Percentiles rank a stretch among this genome's conserved stretches.
Evolutionary conservation across 2,329 filamentous ascomycete genomes (phyloP).

Genomic region (Cordyceps cicadae): DNA sequence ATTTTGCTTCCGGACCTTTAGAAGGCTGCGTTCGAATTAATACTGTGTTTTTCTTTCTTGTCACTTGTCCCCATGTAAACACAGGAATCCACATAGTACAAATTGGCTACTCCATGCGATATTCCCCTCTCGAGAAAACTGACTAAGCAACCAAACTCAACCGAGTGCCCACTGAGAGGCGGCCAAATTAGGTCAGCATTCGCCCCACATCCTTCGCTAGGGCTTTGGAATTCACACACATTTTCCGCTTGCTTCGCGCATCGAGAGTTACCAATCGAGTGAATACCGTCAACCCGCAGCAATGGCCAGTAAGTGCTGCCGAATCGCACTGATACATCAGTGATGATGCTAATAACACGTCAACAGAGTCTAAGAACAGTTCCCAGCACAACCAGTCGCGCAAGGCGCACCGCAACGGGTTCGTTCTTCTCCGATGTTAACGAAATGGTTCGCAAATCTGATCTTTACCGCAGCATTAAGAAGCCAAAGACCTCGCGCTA

Average conservation of each 20-base stretch:
- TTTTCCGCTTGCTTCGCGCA: slow-evolving; percentile 20
- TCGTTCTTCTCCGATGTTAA: slow-evolving; percentile 34
- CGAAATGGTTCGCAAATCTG: slow-evolving; percentile 13
- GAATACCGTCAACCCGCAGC: slow-evolving; percentile 24
- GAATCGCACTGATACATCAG: neutral
- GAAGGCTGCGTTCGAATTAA: neutral
- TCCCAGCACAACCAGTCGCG: slow-evolving; percentile 97
- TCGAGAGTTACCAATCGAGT: slow-evolving; percentile 11
- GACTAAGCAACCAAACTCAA: neutral
- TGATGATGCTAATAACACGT: neutral
- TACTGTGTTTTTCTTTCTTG: neutral
- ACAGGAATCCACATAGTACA: neutral
- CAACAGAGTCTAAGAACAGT: slow-evolving; percentile 97
- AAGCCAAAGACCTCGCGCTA: slow-evolving; percentile 99
- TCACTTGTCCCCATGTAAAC: neutral
- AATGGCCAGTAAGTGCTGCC: slow-evolving; percentile 30
- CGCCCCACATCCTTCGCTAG: slow-evolving; percentile 18
- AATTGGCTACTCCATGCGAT: too few relatives aligned
- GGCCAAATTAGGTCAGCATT: slow-evolving; percentile 18
- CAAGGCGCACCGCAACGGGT: slow-evolving; percentile 99
- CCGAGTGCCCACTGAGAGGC: too few relatives aligned
- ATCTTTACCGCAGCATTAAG: slow-evolving; percentile 70
- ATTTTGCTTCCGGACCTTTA: neutral
- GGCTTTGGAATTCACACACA: slow-evolving; percentile 14
- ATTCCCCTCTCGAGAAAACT: neutral